Conservation (phyloP, 1,284 basidiomycete genomes). For the Erythrobasidium hasegawianum region DNA sequence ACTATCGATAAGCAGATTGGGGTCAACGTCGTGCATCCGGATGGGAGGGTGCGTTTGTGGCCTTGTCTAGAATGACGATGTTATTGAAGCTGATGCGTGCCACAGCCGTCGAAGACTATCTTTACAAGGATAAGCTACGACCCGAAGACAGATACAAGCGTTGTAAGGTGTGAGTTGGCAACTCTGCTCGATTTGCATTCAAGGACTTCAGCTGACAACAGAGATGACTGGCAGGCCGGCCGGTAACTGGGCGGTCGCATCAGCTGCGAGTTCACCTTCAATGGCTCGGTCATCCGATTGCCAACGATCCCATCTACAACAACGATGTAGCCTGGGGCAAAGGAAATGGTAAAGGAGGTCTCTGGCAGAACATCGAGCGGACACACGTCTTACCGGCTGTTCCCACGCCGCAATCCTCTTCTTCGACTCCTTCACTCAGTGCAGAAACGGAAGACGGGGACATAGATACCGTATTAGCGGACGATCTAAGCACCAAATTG, state of each 20-base stretch:
- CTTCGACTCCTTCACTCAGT: not conserved
- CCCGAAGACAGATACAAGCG: constrained; percentile 71
- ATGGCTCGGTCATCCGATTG: constrained; percentile 87
- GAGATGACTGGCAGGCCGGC: constrained; percentile 60
- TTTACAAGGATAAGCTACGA: constrained; percentile 87
- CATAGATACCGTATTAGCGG: too few relatives aligned
- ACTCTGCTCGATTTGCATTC: too few relatives aligned
- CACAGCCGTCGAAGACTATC: constrained; percentile 85
- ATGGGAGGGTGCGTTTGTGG: constrained; percentile 77
- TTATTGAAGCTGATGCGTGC: too few relatives aligned
- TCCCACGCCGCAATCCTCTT: not conserved
- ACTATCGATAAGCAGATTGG: constrained; percentile 64
- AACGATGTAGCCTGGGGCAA: constrained; percentile 76
- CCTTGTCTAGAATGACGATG: too few relatives aligned
- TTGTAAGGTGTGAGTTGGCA: constrained; percentile 75
- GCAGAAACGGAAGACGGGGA: not conserved
- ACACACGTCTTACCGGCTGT: not conserved
- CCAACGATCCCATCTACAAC: constrained; percentile 84
- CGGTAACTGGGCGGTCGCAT: constrained; percentile 56
- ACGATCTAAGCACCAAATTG: not conserved
- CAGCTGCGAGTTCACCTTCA: constrained; percentile 95
- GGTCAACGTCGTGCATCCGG: constrained; percentile 65
- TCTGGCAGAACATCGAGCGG: constrained; percentile 33
- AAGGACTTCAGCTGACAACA: too few relatives aligned
- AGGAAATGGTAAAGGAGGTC: constrained; percentile 68